Conservation (phyloP, 306 rosid genomes). For the Pyrus bretschneideri region DNA sequence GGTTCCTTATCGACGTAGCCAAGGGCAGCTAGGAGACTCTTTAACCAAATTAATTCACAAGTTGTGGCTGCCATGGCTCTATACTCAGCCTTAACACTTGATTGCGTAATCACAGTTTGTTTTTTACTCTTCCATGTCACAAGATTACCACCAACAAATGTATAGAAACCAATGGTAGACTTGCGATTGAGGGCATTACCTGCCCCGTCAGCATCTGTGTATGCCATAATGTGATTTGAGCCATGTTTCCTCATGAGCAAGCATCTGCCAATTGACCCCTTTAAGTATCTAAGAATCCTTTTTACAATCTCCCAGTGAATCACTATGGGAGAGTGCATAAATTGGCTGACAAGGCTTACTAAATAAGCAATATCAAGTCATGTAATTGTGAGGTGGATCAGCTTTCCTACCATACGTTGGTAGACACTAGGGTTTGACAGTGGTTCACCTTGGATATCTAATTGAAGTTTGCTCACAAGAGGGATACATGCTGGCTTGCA, state of each 20-base stretch:
- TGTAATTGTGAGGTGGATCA: too few relatives aligned
- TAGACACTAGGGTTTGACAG: too few relatives aligned
- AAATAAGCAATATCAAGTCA: too few relatives aligned
- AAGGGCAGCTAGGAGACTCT: too few relatives aligned
- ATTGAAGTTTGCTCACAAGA: too few relatives aligned
- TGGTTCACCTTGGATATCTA: too few relatives aligned
- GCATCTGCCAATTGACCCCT: neutral
- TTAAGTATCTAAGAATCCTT: neutral
- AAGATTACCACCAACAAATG: neutral
- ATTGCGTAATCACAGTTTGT: neutral
- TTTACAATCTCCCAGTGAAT: neutral
- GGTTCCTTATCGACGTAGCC: neutral
- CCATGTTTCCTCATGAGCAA: neutral
- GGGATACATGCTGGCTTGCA: too few relatives aligned
- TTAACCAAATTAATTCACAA: neutral
- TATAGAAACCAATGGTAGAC: too few relatives aligned
- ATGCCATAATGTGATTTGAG: neutral
- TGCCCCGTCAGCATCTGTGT: neutral
- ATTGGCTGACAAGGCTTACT: too few relatives aligned
- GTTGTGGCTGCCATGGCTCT: neutral
- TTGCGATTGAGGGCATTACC: too few relatives aligned
- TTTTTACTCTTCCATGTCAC: neutral
- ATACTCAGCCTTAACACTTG: neutral
- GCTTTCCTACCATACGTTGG: too few relatives aligned
- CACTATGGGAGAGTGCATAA: neutral